Evolutionary conservation across 2,329 filamentous ascomycete species (phyloP).

Genomic region (Calonectria pauciramosa): DNA sequence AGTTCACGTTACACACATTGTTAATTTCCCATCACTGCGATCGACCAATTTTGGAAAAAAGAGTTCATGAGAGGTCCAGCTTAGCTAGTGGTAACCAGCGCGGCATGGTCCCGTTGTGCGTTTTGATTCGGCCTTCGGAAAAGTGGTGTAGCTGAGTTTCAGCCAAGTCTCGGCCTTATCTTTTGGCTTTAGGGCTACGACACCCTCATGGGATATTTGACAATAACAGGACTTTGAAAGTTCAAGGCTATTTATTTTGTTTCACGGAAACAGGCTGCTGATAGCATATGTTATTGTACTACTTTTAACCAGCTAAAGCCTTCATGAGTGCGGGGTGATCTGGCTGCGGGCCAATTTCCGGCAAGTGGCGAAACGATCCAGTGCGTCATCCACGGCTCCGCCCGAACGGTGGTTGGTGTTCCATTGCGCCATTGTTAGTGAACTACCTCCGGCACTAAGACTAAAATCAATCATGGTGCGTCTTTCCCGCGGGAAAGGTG

Average conservation of each 20-base stretch:
- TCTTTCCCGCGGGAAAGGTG: slow-evolving; percentile 6
- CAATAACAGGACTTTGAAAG: background rate
- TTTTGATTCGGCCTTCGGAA: background rate
- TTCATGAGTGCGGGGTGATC: background rate
- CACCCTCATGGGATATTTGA: background rate
- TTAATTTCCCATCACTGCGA: background rate
- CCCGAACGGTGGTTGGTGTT: slow-evolving; percentile 2
- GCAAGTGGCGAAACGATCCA: background rate
- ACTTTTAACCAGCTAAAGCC: background rate
- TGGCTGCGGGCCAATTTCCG: background rate
- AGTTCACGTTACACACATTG: background rate
- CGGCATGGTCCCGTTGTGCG: background rate
- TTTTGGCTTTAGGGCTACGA: background rate
- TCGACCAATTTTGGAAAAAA: background rate
- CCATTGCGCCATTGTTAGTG: background rate
- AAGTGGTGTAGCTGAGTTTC: background rate
- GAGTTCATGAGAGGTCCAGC: background rate
- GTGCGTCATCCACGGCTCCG: background rate
- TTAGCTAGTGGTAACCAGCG: background rate
- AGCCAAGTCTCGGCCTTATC: background rate
- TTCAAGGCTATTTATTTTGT: background rate
- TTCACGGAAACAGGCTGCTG: background rate
- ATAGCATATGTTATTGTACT: too few species aligned
- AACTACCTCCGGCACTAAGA: slow-evolving; percentile 6
- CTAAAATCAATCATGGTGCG: slow-evolving; percentile 1